These are phyloP conservation scores for Starmera pachycereana DNA, from an alignment of 805 yeast genomes.

Conservation along the genomic window DNA sequence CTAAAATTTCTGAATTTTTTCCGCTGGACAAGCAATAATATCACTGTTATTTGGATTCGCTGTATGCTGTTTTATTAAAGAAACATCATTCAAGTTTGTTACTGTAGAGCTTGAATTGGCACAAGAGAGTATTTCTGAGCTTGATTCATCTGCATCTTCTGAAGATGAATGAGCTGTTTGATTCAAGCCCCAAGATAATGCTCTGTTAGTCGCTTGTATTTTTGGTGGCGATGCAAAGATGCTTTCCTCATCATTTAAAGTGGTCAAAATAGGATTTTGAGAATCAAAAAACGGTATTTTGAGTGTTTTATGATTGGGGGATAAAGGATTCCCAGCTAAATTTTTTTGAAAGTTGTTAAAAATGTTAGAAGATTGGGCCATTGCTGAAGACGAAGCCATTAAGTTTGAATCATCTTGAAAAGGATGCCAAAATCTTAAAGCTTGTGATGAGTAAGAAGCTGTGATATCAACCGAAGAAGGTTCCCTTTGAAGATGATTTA, in stretches of 20 bases:
- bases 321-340: background rate
- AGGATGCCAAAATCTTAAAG: conserved; percentile 19
- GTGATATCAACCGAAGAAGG: conserved; percentile 27
- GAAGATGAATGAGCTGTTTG: too few species aligned
- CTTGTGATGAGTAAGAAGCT: conserved; percentile 18
- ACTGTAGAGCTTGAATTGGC: background rate
- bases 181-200: background rate
- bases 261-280: too few species aligned
- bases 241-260: too few species aligned
- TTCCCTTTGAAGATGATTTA: conserved; percentile 11
- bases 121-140: too few species aligned
- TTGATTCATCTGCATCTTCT: too few species aligned
- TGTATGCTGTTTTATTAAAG: background rate
- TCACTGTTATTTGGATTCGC: background rate
- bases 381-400: conserved; percentile 1
- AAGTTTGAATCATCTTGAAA: conserved; percentile 8
- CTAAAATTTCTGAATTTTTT: background rate
- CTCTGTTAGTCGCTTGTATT: background rate
- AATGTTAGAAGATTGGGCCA: too few species aligned
- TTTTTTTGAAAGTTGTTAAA: conserved; percentile 13
- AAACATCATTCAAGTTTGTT: background rate
- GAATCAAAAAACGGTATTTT: too few species aligned
- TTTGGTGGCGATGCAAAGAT: background rate
- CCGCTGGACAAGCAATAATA: background rate
- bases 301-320: too few species aligned